Percentiles rank a stretch among this genome's conserved stretches.
Conservation (phyloP, 2,329 filamentous ascomycete genomes). For the Epicoccum nigrum region DNA sequence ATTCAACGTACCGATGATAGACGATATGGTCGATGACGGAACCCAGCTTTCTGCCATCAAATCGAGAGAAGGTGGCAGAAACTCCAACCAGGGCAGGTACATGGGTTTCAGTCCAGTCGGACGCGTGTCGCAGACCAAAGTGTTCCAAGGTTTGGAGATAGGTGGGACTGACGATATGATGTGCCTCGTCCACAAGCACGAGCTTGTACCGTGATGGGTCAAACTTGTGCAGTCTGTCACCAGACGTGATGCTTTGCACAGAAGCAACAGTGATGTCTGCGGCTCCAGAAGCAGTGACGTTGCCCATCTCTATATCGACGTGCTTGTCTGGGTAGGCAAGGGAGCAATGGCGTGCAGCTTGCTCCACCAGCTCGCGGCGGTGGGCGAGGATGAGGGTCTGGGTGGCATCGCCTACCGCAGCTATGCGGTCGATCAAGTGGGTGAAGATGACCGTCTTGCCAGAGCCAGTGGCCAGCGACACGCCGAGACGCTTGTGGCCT, state of each 20-base stretch:
- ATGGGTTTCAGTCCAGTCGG: conserved; percentile 40
- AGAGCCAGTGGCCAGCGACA: conserved; percentile 85
- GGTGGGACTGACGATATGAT: conserved; percentile 87
- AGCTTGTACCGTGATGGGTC: conserved; percentile 83
- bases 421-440: conserved; percentile 82
- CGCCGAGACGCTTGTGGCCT: conserved; percentile 79
- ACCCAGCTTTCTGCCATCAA: conserved; percentile 82
- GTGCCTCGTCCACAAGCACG: conserved; percentile 91
- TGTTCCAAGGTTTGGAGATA: conserved; percentile 80
- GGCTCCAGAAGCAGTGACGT: conserved; percentile 72
- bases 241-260: conserved; percentile 80
- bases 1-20: conserved; percentile 71
- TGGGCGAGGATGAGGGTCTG: conserved; percentile 93
- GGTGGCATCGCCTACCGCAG: conserved; percentile 62
- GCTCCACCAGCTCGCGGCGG: conserved; percentile 89
- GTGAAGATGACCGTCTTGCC: conserved; percentile 98
- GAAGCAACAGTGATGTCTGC: conserved; percentile 96
- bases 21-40: conserved; percentile 93
- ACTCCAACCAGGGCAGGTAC: conserved; percentile 76
- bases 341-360: conserved; percentile 85
- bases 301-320: conserved; percentile 92
- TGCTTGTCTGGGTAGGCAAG: conserved; percentile 78
- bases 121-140: conserved; percentile 70
- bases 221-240: conserved; percentile 80
- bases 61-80: conserved; percentile 79